Evolutionary conservation across 805 yeast genomes (phyloP).

Genomic region (Wickerhamiella azymoides): DNA sequence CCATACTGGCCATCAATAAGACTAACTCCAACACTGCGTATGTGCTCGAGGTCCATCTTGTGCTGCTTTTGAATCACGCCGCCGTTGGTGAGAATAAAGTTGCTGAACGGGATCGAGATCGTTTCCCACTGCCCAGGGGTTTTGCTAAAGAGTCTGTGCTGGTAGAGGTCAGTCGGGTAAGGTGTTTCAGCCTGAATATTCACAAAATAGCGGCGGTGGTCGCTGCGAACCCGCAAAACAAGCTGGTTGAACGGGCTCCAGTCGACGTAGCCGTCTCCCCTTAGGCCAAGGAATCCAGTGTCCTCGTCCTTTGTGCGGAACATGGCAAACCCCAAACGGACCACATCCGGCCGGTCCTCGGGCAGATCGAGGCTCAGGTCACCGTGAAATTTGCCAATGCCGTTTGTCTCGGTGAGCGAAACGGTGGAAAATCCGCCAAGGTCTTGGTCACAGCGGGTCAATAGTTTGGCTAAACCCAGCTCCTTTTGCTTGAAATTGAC

Average conservation of each 20-base stretch:
- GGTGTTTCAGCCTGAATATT: conserved; percentile 75
- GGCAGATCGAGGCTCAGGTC: conserved; percentile 55
- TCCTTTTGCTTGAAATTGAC: conserved; percentile 43
- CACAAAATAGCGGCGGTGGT: conserved; percentile 58
- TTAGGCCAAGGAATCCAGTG: conserved; percentile 28
- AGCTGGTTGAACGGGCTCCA: conserved; percentile 50
- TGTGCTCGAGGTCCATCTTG: conserved; percentile 45
- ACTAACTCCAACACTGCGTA: conserved; percentile 66
- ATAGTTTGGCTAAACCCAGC: conserved; percentile 33
- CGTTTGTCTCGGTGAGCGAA: conserved; percentile 28
- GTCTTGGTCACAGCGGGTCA: conserved; percentile 58
- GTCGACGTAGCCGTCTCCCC: conserved; percentile 45
- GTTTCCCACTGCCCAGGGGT: conserved; percentile 74
- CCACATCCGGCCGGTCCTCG: conserved; percentile 46
- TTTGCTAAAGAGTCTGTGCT: conserved; percentile 61
- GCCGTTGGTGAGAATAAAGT: conserved; percentile 71
- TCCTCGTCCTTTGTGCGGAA: conserved; percentile 60
- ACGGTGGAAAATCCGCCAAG: conserved; percentile 66
- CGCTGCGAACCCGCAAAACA: conserved; percentile 59
- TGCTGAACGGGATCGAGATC: conserved; percentile 60
- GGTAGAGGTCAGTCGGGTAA: conserved; percentile 63
- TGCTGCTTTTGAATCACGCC: conserved; percentile 52
- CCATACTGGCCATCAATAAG: conserved; percentile 67
- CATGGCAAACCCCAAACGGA: conserved; percentile 65
- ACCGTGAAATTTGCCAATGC: conserved; percentile 56